Evolutionary conservation across 2,329 filamentous ascomycete genomes (phyloP).

Genomic region (Penicillium decumbens): DNA sequence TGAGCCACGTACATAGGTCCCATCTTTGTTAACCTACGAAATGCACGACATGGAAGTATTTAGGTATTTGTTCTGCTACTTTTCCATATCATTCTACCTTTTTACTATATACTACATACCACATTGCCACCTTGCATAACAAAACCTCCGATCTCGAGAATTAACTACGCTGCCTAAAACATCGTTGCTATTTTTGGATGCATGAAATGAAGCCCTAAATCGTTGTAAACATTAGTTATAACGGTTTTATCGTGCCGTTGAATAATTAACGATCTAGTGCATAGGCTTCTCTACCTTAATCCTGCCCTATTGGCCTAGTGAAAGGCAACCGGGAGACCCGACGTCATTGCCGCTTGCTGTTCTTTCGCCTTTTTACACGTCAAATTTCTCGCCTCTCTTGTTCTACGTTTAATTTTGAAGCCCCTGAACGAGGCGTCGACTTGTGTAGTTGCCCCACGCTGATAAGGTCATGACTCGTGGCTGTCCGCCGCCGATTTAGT

Average conservation of each 20-base stretch:
- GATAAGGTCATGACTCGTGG: slow-evolving; percentile 26
- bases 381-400: not conserved
- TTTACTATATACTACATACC: not conserved
- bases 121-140: slow-evolving; percentile 16
- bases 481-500: slow-evolving; percentile 12
- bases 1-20: not conserved
- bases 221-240: not conserved
- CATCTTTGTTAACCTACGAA: not conserved
- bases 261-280: no score
- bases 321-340: not conserved
- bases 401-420: not conserved
- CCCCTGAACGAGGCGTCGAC: not conserved
- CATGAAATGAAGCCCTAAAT: not conserved
- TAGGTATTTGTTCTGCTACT: not conserved
- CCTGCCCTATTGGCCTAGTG: not conserved
- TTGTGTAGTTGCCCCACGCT: slow-evolving; percentile 10
- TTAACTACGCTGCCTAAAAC: slow-evolving; percentile 16
- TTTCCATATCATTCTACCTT: not conserved
- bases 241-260: slow-evolving; percentile 3
- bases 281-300: not conserved
- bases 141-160: slow-evolving; percentile 13
- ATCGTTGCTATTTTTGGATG: slow-evolving; percentile 14
- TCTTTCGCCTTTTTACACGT: not conserved
- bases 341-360: not conserved
- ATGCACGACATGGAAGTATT: not conserved